These are phyloP conservation scores for Pyrus hybrid DNA, from an alignment of 331 rosid species.

Conservation along the genomic window DNA sequence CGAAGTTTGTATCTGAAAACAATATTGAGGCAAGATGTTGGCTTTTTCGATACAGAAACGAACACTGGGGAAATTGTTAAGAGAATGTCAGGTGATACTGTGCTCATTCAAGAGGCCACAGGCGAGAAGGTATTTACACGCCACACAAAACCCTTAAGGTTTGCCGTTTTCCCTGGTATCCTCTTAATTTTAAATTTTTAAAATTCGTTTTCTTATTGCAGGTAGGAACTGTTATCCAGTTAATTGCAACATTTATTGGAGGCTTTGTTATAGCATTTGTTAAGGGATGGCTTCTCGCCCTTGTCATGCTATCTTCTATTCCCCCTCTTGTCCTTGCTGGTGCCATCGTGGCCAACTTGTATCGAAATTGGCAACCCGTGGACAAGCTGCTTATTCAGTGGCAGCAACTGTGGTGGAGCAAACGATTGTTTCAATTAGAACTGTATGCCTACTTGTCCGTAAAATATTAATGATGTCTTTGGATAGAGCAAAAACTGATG, in stretches of 20 bases:
- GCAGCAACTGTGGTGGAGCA: conserved; percentile 77
- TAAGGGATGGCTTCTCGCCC: conserved; percentile 72
- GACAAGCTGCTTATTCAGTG: conserved; percentile 60
- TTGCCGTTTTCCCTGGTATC: not conserved
- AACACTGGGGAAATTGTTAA: conserved; percentile 71
- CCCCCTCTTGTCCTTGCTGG: conserved; percentile 51
- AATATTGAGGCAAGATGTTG: conserved; percentile 73
- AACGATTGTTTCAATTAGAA: conserved; percentile 69
- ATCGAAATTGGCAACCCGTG: conserved; percentile 37
- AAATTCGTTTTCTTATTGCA: conserved; percentile 5
- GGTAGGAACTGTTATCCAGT: conserved; percentile 74
- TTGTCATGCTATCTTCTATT: conserved; percentile 56
- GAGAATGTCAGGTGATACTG: conserved; percentile 91
- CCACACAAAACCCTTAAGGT: not conserved
- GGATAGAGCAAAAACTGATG: not conserved
- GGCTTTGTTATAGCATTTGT: conserved; percentile 61
- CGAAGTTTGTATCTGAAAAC: conserved; percentile 68
- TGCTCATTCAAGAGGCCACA: conserved; percentile 87
- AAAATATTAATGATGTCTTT: not conserved
- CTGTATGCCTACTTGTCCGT: conserved; percentile 39
- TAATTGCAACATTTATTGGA: conserved; percentile 47
- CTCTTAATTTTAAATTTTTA: not conserved
- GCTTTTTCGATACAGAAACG: conserved; percentile 68
- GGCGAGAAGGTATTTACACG: conserved; percentile 68
- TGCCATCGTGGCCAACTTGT: conserved; percentile 32